Evolutionary conservation across 163 green algal genomes (phyloP), one percentile per base, ranked within the genome.

Genomic region (Coccomyxa subellipsoidea): DNA sequence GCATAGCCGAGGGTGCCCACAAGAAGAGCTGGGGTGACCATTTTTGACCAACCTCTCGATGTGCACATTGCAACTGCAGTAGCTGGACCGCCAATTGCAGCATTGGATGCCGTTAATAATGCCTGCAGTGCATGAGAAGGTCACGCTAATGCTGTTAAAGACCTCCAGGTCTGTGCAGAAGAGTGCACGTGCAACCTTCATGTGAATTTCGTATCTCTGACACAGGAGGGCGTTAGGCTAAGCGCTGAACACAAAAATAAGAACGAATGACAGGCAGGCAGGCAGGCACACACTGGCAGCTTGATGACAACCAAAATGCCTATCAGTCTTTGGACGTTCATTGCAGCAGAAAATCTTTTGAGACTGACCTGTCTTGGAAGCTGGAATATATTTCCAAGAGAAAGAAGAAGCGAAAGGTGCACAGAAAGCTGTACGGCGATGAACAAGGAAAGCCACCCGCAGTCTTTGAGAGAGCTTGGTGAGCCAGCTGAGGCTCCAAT

Each of bases 31-130:
- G 90, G 85, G 47, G 87, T 83, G 7, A 94, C 77, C 85, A 92
- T 84, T 76, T 87, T 34, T 9, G 70, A 54, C 91, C 91, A 95
- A 1, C 82, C 78, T 21, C 88, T 82, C 21, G 80, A 66, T 18
- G 81, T 76, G 27, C 90, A 90, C 88, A 94, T 95, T 29, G 90
- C 91, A 15, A 86, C 91, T 25, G 91, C 91, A 3, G 91, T 95
- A 32, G 84, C 87, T 38, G 91, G 89, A 18, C 91, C 91, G n/a
- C 91, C 91, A 25, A 95, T 85, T 72, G 91, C 91, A 29, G 90
- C 90, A 83, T 95, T 95, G 53, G 83, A 90, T 0, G 90, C 91
- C 8, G 91, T 90, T n/a, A 95, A 81, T 6, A 95, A 79, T 10
- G 54, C 75, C 27, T 83, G 80, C 80, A 54, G 38, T 37, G 15